phyloP scores from a whole-genome alignment of 768 basidiomycete genomes.

The Fomitopsis serialis region DNA sequence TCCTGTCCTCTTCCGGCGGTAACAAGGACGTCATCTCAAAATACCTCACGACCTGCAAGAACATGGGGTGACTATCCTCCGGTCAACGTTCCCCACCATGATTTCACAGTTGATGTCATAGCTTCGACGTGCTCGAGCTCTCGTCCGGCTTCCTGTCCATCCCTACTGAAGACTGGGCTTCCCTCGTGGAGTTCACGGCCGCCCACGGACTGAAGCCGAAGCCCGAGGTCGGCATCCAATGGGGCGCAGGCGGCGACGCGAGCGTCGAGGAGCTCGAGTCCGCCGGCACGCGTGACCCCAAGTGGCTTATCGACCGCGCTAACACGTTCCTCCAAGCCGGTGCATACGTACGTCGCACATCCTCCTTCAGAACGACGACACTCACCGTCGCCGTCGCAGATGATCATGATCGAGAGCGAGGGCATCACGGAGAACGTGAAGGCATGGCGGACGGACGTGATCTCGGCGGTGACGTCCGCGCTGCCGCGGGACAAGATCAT shows the following conservation, averaged over 20 bases:
- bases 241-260: slow-evolving; percentile 41
- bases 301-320: slow-evolving; percentile 36
- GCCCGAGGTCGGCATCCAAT: slow-evolving; percentile 41
- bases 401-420: slow-evolving; percentile 43
- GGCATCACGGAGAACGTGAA: slow-evolving; percentile 43
- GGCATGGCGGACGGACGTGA: slow-evolving; percentile 37
- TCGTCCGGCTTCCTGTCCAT: slow-evolving; percentile 43
- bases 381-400: slow-evolving; percentile 17
- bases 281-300: slow-evolving; percentile 34
- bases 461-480: slow-evolving; percentile 34
- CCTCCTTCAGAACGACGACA: background rate
- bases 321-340: slow-evolving; percentile 36
- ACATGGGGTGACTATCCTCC: slow-evolving; percentile 26
- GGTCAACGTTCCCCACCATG: background rate
- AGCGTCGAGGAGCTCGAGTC: slow-evolving; percentile 33
- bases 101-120: slow-evolving; percentile 6
- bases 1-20: slow-evolving; percentile 30
- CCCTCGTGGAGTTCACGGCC: slow-evolving; percentile 33
- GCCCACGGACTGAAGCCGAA: slow-evolving; percentile 37
- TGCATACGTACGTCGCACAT: slow-evolving; percentile 20
- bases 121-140: slow-evolving; percentile 41
- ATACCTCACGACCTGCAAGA: slow-evolving; percentile 32
- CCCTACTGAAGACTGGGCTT: slow-evolving; percentile 38
- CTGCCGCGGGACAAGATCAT: slow-evolving; percentile 39
- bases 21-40: slow-evolving; percentile 27